These are phyloP conservation scores for Carex scoparia DNA, from an alignment of 176 grass and related monocot species.

Conservation along the genomic window DNA sequence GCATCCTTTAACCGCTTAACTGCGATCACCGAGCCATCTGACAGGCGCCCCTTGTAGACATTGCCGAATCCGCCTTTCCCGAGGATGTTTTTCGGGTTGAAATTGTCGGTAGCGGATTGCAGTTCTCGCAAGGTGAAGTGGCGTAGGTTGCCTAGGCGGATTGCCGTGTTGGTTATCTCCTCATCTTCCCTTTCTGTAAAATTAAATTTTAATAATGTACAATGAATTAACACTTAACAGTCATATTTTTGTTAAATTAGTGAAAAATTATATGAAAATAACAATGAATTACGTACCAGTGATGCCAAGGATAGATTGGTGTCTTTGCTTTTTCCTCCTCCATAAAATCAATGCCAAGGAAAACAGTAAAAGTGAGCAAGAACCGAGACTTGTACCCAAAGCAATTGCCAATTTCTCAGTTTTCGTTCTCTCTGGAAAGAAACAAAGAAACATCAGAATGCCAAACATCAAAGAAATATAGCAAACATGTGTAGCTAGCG, in stretches of 20 bases:
- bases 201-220: neutral
- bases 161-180: constrained; percentile 24
- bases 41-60: constrained; percentile 64
- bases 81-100: constrained; percentile 57
- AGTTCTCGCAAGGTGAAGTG: constrained; percentile 72
- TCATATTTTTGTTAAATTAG: neutral
- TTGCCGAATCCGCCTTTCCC: constrained; percentile 86
- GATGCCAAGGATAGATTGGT: constrained; percentile 54
- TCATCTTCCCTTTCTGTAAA: constrained; percentile 24
- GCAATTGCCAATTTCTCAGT: constrained; percentile 48
- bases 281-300: constrained; percentile 28
- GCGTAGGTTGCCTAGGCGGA: constrained; percentile 57
- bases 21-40: constrained; percentile 60
- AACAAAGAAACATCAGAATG: neutral
- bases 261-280: neutral
- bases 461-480: constrained; percentile 1
- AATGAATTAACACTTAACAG: neutral
- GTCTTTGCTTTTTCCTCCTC: constrained; percentile 44
- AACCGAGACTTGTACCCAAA: constrained; percentile 63
- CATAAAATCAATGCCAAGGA: constrained; percentile 53
- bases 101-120: constrained; percentile 69
- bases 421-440: constrained; percentile 54
- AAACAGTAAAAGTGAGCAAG: constrained; percentile 57
- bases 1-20: constrained; percentile 92
- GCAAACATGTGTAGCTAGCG: neutral